Base-by-base conservation (phyloP, 2,329 filamentous ascomycete species). In the Mycosphaerella sp. region DNA sequence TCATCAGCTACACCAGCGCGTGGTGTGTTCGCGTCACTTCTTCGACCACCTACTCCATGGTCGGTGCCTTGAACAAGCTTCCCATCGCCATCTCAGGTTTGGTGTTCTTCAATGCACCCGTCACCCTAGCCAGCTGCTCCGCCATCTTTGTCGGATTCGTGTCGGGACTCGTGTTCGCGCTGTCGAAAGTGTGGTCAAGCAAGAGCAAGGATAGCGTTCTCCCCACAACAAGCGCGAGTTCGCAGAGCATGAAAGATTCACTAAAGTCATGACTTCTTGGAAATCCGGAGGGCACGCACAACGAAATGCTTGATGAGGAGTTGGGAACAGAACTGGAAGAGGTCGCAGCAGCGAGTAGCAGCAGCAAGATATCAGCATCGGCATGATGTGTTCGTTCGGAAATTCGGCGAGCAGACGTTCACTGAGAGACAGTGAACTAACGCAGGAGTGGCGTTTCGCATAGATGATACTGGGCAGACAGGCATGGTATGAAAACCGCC, bases 1-100 rank as follows among this genome's bases (percentile, higher is more conserved):
- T 96, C 76, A 98, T 98, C 73, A 97, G 92, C n/a, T 98, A 98
- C 80, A 95, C 90, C 69, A 96, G 92, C 12, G 93, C 93, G 38
- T 98, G 93, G 93, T 97, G 93, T 70, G 95, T 98, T 60, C 91
- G 93, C 62, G 88, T 95, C 61, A 97, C 93, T 6, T 95, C 91
- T 0, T 96, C 91, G 14, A 98, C 93, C 7, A 98, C 93, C 2
- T 98, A 97, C 78, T 95, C 89, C 31, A 97, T 98, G 92, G 93
- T 97, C 53, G 93, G 93, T 59, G 89, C 92, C 14, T 79, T 98
- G 67, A 98, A 98, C 81, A 98, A 98, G 79, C 84, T 98, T 32
- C 93, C 93, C 41, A 91, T 98, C 64, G 93, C 93, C 52, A 72
- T 98, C 62, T 92, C 86, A 60, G 93, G 93, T 29, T 81, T 98